Percentiles rank a stretch among this genome's conserved stretches.
These are phyloP conservation scores for Blastocystis sp. DNA, from an alignment of 352 stramenopile species.

Conservation along the genomic window DNA sequence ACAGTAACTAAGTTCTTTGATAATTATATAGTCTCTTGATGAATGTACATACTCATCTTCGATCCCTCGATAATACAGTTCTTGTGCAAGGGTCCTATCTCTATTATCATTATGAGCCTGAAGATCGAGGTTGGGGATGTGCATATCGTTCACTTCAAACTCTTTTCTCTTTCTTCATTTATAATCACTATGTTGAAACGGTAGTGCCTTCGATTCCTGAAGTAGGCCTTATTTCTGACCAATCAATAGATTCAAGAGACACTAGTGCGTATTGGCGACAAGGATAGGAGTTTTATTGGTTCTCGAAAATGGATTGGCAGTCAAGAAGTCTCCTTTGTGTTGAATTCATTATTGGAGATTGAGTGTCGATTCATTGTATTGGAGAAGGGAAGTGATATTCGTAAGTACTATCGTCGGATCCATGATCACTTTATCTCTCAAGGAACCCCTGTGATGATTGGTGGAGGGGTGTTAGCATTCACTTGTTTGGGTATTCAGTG, in stretches of 20 bases:
- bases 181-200: constrained; percentile 71
- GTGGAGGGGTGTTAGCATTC: constrained; percentile 79
- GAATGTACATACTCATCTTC: background rate
- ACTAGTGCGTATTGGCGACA: constrained; percentile 80
- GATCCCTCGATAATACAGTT: constrained; percentile 25
- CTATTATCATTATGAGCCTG: constrained; percentile 83
- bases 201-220: constrained; percentile 73
- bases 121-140: constrained; percentile 84
- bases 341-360: constrained; percentile 78
- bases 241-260: constrained; percentile 76
- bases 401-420: constrained; percentile 76
- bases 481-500: constrained; percentile 79
- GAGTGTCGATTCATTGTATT: constrained; percentile 73
- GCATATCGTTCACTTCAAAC: constrained; percentile 82
- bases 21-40: background rate
- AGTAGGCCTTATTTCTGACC: background rate
- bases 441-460: constrained; percentile 82
- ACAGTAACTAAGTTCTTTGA: background rate
- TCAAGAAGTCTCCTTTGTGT: constrained; percentile 79
- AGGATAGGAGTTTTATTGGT: constrained; percentile 75
- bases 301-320: constrained; percentile 81
- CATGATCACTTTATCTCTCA: constrained; percentile 78
- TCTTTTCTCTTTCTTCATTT: constrained; percentile 78
- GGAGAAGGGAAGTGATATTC: constrained; percentile 74
- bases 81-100: constrained; percentile 78